Evolutionary conservation across 495 filamentous ascomycete genomes (phyloP), one percentile per base, ranked within the genome.

Genomic region (Aspergillus panamensis): DNA sequence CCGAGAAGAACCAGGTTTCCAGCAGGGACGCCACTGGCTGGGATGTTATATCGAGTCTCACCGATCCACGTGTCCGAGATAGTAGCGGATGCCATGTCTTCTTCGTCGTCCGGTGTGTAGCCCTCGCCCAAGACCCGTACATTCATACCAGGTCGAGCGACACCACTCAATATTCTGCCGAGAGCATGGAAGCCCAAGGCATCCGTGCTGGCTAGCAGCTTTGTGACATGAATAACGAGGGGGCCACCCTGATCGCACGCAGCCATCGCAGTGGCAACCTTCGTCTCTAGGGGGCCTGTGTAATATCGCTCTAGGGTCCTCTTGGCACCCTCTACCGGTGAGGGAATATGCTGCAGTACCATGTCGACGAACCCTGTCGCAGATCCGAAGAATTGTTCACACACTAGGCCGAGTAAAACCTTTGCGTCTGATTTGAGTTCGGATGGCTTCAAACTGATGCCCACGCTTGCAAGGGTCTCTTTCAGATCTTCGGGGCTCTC

Each of bases 71-170:
- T 92, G 52, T 92, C 86, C 10, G 84, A 83, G 53, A 98, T 89
- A 6, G 88, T 96, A n/a, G 91, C 90, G 59, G 83, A 74, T 8
- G 86, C 88, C 93, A 97, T 97, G 66, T 98, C 94, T 75, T 98
- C 94, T 68, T 97, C 95, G 64, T 98, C 94, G 66, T 98, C 94
- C 16, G 96, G 83, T 1, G 93, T 95, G 73, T 97, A 98, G 19
- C 90, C 90, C 69, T 98, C 94, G 25, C 94, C 94, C 2, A 98
- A 83, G 25, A 98, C 94, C 12, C 94, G 87, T 14, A 97, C 89
- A 60, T 91, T 85, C 59, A 88, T 80, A 19, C 87, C 88, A 12
- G 93, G 87, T 16, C 84, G 82, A 20, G 89, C 95, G 35, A 90
- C 94, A 25, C 94, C 94, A 68, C 91, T 96, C 87, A 98, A 85